Evolutionary conservation across 2,329 filamentous ascomycete species (phyloP), one percentile per base, ranked within the genome.

Genomic region (Cladophialophora bantiana): DNA sequence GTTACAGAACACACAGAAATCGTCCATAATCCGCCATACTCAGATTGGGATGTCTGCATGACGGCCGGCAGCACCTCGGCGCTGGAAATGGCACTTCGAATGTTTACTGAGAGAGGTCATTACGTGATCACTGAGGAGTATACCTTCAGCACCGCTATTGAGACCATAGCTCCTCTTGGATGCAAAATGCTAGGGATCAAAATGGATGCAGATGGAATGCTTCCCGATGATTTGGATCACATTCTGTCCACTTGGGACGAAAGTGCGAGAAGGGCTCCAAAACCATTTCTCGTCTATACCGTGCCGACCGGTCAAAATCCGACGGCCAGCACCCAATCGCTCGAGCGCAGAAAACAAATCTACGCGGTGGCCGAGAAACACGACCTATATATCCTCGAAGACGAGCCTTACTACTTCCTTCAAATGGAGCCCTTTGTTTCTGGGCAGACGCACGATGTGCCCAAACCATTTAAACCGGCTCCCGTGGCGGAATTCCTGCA

Each of bases 1-100:
- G 84, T 98, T 59, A 96, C 94, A 0, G 95, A 99, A 82, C 95
- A 98, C 80, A 96, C 94, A 0, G 94, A 99, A 81, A 88, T 98
- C 64, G 88, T 97, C 15, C 92, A 93, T 78, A 85, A 88, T 68
- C 94, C 94, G 15, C 92, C 92, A 0, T 98, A 98, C 77, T 85
- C 89, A 18, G 94, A 99, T 81, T 99, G 95, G 95, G 85, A 87
- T 70, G 92, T 92, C 74, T 89, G 89, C 62, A 84, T 97, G 81
- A 94, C 89, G 2, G 86, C 94, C 48, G 95, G 94, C 61, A 95
- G 89, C 78, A 98, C 95, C 0, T 92, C 88, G 31, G 90, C 92
- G 0, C 85, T 96, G 71, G 95, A 98, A 75, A 90, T 94, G 78
- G 85, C 90, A 1, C 82, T 96, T 53, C 88, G 95, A 61, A 90